These are phyloP conservation scores for Tetraselmis striata DNA, from an alignment of 139 green algal genomes.

Conservation along the genomic window DNA sequence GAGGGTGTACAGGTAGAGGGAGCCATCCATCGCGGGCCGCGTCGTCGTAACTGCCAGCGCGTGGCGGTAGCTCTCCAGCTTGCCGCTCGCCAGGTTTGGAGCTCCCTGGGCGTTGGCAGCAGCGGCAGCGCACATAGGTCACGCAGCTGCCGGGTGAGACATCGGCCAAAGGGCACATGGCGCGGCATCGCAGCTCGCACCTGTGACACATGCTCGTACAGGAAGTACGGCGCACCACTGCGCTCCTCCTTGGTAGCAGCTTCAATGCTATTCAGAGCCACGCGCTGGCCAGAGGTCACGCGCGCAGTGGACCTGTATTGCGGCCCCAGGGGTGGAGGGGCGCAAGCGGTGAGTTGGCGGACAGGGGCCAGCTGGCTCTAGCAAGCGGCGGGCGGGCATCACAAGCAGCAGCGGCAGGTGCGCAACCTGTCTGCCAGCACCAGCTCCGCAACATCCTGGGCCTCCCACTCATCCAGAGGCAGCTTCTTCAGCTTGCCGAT, in stretches of 20 bases:
- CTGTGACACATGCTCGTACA: conserved; percentile 77
- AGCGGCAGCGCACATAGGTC: no score
- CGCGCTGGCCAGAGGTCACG: conserved; percentile 62
- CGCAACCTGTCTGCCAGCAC: conserved; percentile 76
- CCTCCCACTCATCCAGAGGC: conserved; percentile 41
- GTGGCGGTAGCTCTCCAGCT: conserved; percentile 69
- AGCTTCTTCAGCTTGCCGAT: conserved; percentile 32
- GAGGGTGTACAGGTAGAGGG: conserved; percentile 76
- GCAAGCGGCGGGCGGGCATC: no score
- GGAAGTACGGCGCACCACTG: conserved; percentile 46
- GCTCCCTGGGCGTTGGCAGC: conserved; percentile 45
- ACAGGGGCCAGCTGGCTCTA: no score
- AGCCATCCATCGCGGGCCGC: conserved; percentile 43
- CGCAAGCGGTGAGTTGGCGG: no score
- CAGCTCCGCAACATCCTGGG: conserved; percentile 63
- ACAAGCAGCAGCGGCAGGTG: background rate
- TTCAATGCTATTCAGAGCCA: conserved; percentile 68
- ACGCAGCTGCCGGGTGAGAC: background rate
- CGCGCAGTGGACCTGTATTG: conserved; percentile 62
- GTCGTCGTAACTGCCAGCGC: conserved; percentile 50
- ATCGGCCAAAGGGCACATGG: no score
- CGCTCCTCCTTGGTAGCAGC: conserved; percentile 28
- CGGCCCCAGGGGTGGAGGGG: background rate
- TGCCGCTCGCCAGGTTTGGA: conserved; percentile 39
- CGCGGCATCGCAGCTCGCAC: no score